Percentiles rank a stretch among this genome's conserved stretches.
Evolutionary conservation across 495 filamentous ascomycete genomes (phyloP).

Genomic region (Mytilinidion resinicola): DNA sequence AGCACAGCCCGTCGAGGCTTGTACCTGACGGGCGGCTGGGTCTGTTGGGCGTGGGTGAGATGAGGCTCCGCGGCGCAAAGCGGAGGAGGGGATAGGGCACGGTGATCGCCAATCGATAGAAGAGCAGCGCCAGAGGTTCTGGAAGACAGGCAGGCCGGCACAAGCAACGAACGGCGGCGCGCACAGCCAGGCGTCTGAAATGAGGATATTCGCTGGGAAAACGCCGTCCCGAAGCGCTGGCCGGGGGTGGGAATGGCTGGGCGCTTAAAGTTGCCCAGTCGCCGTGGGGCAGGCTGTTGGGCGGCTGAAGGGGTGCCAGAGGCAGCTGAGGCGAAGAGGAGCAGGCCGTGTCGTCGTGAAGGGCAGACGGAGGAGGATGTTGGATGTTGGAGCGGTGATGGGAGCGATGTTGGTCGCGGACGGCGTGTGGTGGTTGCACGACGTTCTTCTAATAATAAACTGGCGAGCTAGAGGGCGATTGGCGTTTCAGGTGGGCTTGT

Average conservation of each 20-base stretch:
- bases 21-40: slow-evolving; percentile 18
- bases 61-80: slow-evolving; percentile 11
- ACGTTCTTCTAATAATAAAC: too few species aligned
- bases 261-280: slow-evolving; percentile 30
- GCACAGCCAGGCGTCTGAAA: not conserved
- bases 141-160: slow-evolving; percentile 11
- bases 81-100: slow-evolving; percentile 8
- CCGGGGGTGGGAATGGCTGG: slow-evolving; percentile 13
- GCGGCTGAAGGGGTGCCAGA: not conserved
- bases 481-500: slow-evolving; percentile 1
- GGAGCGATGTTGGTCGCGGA: too few species aligned
- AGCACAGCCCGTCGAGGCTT: slow-evolving; percentile 1
- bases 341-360: not conserved
- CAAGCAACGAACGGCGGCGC: slow-evolving; percentile 7
- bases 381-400: too few species aligned
- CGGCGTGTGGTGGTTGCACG: too few species aligned
- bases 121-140: slow-evolving; percentile 21
- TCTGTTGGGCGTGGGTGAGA: not conserved
- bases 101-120: slow-evolving; percentile 14
- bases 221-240: slow-evolving; percentile 27
- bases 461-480: slow-evolving; percentile 2
- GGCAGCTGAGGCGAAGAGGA: not conserved
- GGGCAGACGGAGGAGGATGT: too few species aligned
- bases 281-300: slow-evolving; percentile 5
- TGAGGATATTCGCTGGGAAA: slow-evolving; percentile 17